Evolutionary conservation across 139 green algal species (phyloP), one percentile per base, ranked within the genome.

Genomic region (Yamagishiella unicocca): DNA sequence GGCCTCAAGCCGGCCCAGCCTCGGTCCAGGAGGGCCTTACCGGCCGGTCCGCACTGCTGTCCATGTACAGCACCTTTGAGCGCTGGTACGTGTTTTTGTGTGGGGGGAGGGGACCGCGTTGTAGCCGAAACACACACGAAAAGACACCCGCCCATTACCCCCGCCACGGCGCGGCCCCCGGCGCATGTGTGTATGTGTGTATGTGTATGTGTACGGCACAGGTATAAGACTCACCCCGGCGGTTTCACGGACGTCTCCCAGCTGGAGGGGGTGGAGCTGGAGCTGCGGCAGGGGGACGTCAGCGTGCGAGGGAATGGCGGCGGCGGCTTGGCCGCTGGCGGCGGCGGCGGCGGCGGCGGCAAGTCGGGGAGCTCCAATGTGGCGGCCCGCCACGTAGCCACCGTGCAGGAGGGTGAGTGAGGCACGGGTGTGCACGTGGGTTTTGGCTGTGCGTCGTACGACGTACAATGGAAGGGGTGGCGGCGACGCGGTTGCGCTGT

Each of bases 61-160:
- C 67, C 9, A 42, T 90, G 40, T 90, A 90, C 78, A 38, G 27
- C 78, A 90, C 86, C 8, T 90, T 87, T 33, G 86, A 87, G 68
- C 9, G 4, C 31, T 90, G 86, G 76, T 83, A 33, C 1, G 67
- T 8, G 74, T 38, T 7, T 79, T 21, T 54, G 71, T 19, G 64
- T 10, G n/a, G 29, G 64, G 50, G 50, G 50, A 58, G 50, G 50
- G 50, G 50, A 58, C 12, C 50, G 12, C 50, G 50, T 58, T 58
- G 50, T 12, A 25, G 50, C 50, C 12, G 12, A 58, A 25, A 58
- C 50, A 58, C n/a, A n/a, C n/a, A n/a, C n/a, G n/a, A n/a, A n/a
- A n/a, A n/a, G n/a, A n/a, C n/a, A n/a, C n/a, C n/a, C n/a, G n/a
- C n/a, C n/a, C n/a, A n/a, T n/a, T n/a, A n/a, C n/a, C n/a, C n/a